Evolutionary conservation across 192 early-diverging fungal genomes (phyloP), one percentile per base, ranked within the genome.

Genomic region (Coemansia sp.): DNA sequence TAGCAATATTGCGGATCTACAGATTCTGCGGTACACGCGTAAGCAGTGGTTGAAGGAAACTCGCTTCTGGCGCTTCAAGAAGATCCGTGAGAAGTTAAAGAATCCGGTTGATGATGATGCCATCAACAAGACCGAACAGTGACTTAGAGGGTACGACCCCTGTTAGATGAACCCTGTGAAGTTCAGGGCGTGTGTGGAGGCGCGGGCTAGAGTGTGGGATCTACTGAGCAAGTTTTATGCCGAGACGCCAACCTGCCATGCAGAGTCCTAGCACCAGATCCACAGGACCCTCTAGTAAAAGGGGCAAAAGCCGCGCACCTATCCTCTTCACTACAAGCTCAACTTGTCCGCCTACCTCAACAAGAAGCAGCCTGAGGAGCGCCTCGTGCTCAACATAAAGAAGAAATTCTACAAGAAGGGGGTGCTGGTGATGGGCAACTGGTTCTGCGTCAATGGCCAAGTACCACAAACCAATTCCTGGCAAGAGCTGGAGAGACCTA

Each of bases 381-480:
- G 17, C 24, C 59, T 72, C 11, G 59, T 14, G 6, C 29, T 27
- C 34, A 66, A 21, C 24, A 42, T 66, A 3, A 44, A 34, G 6
- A 11, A 44, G 8, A 59, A 42, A n/a, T 72, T 72, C 61, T 57
- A 64, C 3, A 6, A 42, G n/a, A 41, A 66, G 35, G 5, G 33
- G 19, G 63, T 72, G 14, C 33, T 61, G 3, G 39, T 66, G 10
- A 46, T 72, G 33, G 48, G 70, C 13, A 66, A 66, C 24, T 66
- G 70, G 70, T 72, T 72, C 70, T 0, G 70, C 70, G 10, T 54
- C 70, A 1, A 61, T 60, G 41, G 19, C 7, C 8, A 8, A 6
- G 1, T 66, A 35, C 64, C 63, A 66, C 3, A 64, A 65, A 59
- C 63, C 70, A 14, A 72, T 66, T 33, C 42, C 46, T 2, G 71